Evolutionary conservation across 176 grass and related monocot genomes (phyloP).

Genomic region (Ananas comosus): DNA sequence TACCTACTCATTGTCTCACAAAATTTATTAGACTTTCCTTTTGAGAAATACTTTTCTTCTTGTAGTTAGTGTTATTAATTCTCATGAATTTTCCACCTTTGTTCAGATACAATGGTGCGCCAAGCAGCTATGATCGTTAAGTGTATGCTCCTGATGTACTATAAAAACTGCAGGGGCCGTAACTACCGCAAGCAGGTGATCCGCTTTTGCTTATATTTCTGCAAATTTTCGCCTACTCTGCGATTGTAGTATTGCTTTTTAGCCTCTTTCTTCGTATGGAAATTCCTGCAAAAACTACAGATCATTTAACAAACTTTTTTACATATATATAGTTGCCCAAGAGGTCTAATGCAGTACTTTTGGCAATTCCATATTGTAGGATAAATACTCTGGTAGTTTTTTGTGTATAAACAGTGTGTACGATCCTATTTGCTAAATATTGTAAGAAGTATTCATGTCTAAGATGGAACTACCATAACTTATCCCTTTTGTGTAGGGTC

Average conservation of each 20-base stretch:
- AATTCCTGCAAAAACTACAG: not conserved
- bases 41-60: not conserved
- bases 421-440: no score
- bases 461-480: not conserved
- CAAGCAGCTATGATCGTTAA: slow-evolving; percentile 83
- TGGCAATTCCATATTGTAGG: no score
- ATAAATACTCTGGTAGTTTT: no score
- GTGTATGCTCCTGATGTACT: slow-evolving; percentile 79
- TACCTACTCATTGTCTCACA: no score
- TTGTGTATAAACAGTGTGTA: no score
- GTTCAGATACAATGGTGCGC: slow-evolving; percentile 89
- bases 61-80: not conserved
- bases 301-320: not conserved
- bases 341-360: no score
- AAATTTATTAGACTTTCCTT: no score
- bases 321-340: no score
- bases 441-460: not conserved
- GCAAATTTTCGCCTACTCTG: slow-evolving; percentile 4
- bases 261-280: not conserved
- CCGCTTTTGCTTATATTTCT: slow-evolving; percentile 15
- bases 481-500: slow-evolving; percentile 59
- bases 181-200: slow-evolving; percentile 84
- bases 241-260: not conserved
- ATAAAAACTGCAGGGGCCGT: slow-evolving; percentile 70
- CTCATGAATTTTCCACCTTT: not conserved